Evolutionary conservation across 2,329 filamentous ascomycete genomes (phyloP), one percentile per base, ranked within the genome.

Genomic region (Leptographium flavum): DNA sequence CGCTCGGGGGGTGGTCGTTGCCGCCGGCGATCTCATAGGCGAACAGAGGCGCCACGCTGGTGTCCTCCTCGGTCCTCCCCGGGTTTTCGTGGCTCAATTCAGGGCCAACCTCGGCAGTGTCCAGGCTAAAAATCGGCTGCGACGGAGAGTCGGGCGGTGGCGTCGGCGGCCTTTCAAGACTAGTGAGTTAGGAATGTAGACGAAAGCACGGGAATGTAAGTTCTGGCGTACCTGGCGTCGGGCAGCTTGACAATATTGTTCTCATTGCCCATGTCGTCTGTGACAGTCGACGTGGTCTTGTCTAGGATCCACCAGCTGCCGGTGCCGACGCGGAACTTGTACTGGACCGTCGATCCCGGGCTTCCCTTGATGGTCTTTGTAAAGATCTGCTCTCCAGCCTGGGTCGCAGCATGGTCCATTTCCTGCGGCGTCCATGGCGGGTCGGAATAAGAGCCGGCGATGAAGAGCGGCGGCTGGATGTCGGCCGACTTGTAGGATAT

Each of bases 231-330:
- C 49, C 47, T 49, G 47, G 45, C 47, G 15, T 42, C 43, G 10
- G 56, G 55, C n/a, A 62, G 57, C 19, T 57, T 58, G 31, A 73
- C 46, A 19, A 69, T 47, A 49, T 71, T 72, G 57, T 74, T 74
- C 46, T 60, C 55, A 46, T 72, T 73, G 10, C 71, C 71, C 22
- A 56, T 53, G 7, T 56, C 57, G 49, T 74, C 71, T 43, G 60
- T 63, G 23, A 59, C 64, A 45, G 68, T 76, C 14, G 75, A 71
- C 45, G 70, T 67, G 38, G 65, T 66, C 47, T 84, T 76, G 53
- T 87, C 75, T 39, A 84, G 60, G 22, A 78, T 66, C 81, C 81
- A 85, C 75, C 78, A 83, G 51, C 83, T 73, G 40, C 74, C 75
- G 19, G 68, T 58, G 10, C 81, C 81, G 31, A 83, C 64, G 27